Evolutionary conservation across 441 rosid species (phyloP).

Genomic region (Mallotus repandus): DNA sequence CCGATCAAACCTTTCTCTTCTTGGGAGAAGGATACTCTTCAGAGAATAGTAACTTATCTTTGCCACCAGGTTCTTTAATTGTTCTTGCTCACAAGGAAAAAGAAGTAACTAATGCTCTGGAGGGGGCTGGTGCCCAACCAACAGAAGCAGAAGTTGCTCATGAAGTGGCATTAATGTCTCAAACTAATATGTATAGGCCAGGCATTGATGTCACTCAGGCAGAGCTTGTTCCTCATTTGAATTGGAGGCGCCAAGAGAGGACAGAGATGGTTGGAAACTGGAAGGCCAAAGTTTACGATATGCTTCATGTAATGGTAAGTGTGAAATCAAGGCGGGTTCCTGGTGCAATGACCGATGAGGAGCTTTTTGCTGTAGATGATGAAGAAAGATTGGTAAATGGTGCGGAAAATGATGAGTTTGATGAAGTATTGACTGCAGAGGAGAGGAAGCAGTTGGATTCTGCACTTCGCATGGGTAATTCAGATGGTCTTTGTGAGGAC

Average conservation of each 20-base stretch:
- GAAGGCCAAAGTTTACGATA: conserved; percentile 95
- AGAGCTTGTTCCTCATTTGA: conserved; percentile 81
- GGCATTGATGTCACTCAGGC: conserved; percentile 98
- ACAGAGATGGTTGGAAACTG: conserved; percentile 91
- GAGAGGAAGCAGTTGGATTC: conserved; percentile 82
- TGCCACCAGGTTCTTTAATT: conserved; percentile 82
- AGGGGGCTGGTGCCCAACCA: conserved; percentile 95
- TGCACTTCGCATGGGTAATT: conserved; percentile 64
- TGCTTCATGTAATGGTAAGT: conserved; percentile 98
- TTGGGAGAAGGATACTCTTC: conserved; percentile 84
- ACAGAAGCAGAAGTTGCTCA: conserved; percentile 94
- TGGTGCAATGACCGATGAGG: conserved; percentile 99
- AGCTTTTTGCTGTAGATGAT: conserved; percentile 80
- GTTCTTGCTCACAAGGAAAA: conserved; percentile 97
- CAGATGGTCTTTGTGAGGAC: conserved; percentile 65
- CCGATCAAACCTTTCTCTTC: conserved; percentile 89
- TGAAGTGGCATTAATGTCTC: conserved; percentile 95
- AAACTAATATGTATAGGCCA: conserved; percentile 99
- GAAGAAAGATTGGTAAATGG: conserved; percentile 63
- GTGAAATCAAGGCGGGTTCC: conserved; percentile 98
- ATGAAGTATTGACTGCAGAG: conserved; percentile 82
- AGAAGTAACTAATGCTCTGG: conserved; percentile 93
- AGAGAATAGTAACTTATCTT: conserved; percentile 65
- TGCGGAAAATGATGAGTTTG: conserved; percentile 66
- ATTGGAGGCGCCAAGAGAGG: conserved; percentile 98